Evolutionary conservation across 2,329 filamentous ascomycete genomes (phyloP), one percentile per base, ranked within the genome.

Genomic region (Aspergillus amoenus): DNA sequence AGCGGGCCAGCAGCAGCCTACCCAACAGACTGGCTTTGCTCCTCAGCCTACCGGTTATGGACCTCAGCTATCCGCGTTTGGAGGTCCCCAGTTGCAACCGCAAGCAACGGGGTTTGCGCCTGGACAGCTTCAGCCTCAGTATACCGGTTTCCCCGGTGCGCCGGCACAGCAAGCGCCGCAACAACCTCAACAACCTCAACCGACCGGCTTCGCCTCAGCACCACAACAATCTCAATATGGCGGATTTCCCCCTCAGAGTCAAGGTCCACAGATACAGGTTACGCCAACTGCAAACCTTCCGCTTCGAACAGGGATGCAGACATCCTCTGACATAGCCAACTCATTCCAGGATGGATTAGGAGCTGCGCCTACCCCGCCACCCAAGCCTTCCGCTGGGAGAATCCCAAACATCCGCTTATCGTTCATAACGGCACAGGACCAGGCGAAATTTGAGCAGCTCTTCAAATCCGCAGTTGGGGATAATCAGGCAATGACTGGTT

Each of bases 401-500:
- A 97, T 99, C 56, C 94, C 94, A 27, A 97, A 90, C 72, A 95
- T 97, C 64, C 85, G 94, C 49, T 79, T 99, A 60, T 96, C 93
- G 3, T 99, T 99, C 74, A 96, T 99, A 70, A 97, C 93, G 3
- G 93, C 91, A 24, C 86, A 89, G 68, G 94, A 99, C 71, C 94
- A 99, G 76, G 85, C 91, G 69, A 97, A 96, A 78, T 99, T 99
- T 68, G 94, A 99, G 79, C 94, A 94, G 56, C 79, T 99, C 42
- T 99, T 99, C 81, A 97, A 94, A 78, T 96, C 93, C 55, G 93
- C 94, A 13, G 91, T 93, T 37, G 91, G 92, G 34, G 88, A 92
- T 64, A 85, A 83, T 58, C 88, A 93, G 68, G 89, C 93, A 53
- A 86, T 99, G 81, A 91, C 92, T 47, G 94, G 89, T 74, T 56